Base-by-base conservation (phyloP, 768 basidiomycete genomes). In the Amanita subjunquillea region DNA sequence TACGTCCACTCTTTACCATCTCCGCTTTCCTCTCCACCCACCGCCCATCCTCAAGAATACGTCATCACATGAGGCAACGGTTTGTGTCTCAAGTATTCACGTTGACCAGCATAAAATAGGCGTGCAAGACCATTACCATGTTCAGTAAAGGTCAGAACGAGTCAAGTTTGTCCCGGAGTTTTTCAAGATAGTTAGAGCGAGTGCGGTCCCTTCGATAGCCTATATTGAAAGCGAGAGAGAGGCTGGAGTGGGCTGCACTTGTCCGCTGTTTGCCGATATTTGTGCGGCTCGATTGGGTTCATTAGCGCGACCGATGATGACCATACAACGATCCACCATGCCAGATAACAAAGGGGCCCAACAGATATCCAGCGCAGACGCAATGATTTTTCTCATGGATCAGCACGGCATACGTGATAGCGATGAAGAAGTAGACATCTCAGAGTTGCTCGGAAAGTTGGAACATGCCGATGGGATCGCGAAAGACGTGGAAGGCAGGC, bases 11-110 rank as follows among this genome's bases (percentile, higher is more conserved):
- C 17, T 17, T 17, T 17, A 17, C 17, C 17, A 17, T 17, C 17
- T 17, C 17, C 17, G 17, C 17, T 17, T 17, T 17, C 17, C 17
- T 17, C 17, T 17, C 17, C 17, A 17, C 17, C 17, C 17, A 17
- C 17, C 17, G 17, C 17, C 91, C 45, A 93, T 85, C 87, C 90
- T 94, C 3, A 83, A 83, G 68, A 93, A 91, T 22, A 94, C 80
- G 57, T 87, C 83, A 8, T 88, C 88, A 62, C 91, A 93, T 13
- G 88, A 91, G 1, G 72, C 66, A 56, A 94, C 86, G 5, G 91
- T 92, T 56, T 92, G 89, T 0, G 80, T 82, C 65, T 94, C 91
- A 48, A 94, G 71, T 17, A 17, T 17, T 17, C 17, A 56, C 46
- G 10, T 20, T 32, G 41, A 15, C 17, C 10, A 22, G 3, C 39